A percentile compares a stretch with the other conserved stretches of the same genome.
phyloP scores from a whole-genome alignment of 2,329 filamentous ascomycete species.

The Coleophoma cylindrospora region DNA sequence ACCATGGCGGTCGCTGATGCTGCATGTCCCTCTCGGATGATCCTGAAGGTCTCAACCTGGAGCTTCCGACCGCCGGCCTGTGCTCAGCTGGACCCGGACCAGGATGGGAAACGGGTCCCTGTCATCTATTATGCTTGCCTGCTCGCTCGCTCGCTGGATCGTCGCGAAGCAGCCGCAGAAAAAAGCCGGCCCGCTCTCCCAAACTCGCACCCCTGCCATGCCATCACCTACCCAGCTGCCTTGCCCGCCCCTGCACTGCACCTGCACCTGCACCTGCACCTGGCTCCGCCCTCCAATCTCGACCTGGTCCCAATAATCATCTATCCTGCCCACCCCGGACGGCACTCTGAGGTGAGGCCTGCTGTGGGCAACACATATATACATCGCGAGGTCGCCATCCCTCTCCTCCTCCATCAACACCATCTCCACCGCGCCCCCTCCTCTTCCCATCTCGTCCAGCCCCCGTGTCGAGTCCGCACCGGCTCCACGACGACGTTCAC shows the following conservation, averaged over 20 bases:
- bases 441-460: too few relatives aligned
- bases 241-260: neutral
- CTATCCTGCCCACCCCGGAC: too few relatives aligned
- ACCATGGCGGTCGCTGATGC: too few relatives aligned
- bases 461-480: neutral
- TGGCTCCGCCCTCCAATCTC: neutral
- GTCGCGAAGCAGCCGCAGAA: neutral
- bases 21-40: too few relatives aligned
- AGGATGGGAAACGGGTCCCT: neutral
- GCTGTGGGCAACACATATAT: neutral
- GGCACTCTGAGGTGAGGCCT: too few relatives aligned
- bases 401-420: neutral
- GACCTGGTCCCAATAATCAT: neutral
- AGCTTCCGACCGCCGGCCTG: too few relatives aligned
- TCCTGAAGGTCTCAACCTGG: too few relatives aligned
- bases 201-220: neutral
- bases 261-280: neutral
- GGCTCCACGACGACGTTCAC: neutral
- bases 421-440: neutral
- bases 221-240: neutral
- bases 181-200: neutral
- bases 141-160: too few relatives aligned
- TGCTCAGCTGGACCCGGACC: neutral
- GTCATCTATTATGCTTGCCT: neutral
- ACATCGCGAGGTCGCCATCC: neutral